These are phyloP conservation scores for Naganishia kalamii DNA, from an alignment of 768 basidiomycete genomes.

Conservation along the genomic window DNA sequence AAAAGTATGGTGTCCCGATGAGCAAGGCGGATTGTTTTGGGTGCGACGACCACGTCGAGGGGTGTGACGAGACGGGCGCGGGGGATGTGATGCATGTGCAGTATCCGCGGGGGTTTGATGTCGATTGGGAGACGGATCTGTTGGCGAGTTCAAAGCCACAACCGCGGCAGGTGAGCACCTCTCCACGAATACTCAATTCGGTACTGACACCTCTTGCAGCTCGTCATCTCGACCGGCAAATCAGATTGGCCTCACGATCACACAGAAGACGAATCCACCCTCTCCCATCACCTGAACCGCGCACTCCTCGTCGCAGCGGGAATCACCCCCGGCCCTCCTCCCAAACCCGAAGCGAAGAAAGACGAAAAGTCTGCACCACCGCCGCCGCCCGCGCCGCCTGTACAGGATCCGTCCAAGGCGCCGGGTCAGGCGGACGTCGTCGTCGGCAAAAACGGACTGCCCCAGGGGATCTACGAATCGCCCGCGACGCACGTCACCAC, in stretches of 20 bases:
- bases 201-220: conserved; percentile 52
- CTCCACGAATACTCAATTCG: too few species aligned
- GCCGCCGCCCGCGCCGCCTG: conserved; percentile 19
- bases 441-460: conserved; percentile 13
- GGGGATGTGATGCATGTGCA: conserved; percentile 55
- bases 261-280: conserved; percentile 61
- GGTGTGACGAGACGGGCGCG: conserved; percentile 60
- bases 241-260: conserved; percentile 81
- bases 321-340: conserved; percentile 21
- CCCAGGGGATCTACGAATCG: conserved; percentile 14
- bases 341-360: conserved; percentile 16
- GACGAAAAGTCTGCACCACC: conserved; percentile 3
- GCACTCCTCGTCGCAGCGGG: conserved; percentile 7
- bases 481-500: conserved; percentile 27
- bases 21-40: conserved; percentile 62
- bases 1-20: conserved; percentile 59
- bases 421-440: conserved; percentile 13
- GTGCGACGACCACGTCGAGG: conserved; percentile 56
- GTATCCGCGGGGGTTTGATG: conserved; percentile 64
- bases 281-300: conserved; percentile 57
- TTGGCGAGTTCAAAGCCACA: conserved; percentile 81
- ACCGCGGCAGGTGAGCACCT: conserved; percentile 60
- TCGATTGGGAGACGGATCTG: conserved; percentile 74
- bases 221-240: conserved; percentile 83
- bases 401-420: conserved; percentile 14